Conservation (phyloP, 148 eudicot genomes). For the Silene latifolia region DNA sequence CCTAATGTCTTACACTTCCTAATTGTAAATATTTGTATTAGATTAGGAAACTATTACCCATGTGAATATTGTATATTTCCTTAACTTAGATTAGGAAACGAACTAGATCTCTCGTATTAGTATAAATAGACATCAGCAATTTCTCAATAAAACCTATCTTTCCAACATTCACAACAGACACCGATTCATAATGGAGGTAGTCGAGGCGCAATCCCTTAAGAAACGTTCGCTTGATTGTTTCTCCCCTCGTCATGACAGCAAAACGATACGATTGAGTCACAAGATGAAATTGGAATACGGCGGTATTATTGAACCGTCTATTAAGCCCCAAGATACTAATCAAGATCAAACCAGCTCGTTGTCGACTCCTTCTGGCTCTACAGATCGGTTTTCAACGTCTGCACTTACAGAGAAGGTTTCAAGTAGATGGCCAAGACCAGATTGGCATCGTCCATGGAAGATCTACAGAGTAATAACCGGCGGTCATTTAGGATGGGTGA, state of each 20-base stretch:
- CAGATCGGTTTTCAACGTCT: conserved; percentile 79
- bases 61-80: too few species aligned
- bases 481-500: conserved; percentile 95
- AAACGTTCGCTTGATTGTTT: conserved; percentile 91
- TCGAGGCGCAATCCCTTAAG: conserved; percentile 83
- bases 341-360: conserved; percentile 40
- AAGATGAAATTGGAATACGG: conserved; percentile 72
- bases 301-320: conserved; percentile 41
- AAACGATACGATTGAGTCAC: conserved; percentile 71
- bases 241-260: conserved; percentile 80
- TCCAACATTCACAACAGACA: too few species aligned
- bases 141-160: too few species aligned
- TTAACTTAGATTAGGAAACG: too few species aligned
- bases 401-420: conserved; percentile 91
- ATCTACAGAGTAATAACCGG: conserved; percentile 94
- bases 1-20: too few species aligned
- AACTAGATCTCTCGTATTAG: too few species aligned
- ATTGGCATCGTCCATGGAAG: conserved; percentile 89
- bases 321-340: conserved; percentile 33
- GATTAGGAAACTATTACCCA: too few species aligned
- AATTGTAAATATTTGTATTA: too few species aligned
- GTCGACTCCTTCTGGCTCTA: conserved; percentile 50
- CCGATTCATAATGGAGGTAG: conserved; percentile 39
- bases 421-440: conserved; percentile 82
- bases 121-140: too few species aligned